Evolutionary conservation across 306 rosid genomes (phyloP).

Genomic region (Carpinus fangiana): DNA sequence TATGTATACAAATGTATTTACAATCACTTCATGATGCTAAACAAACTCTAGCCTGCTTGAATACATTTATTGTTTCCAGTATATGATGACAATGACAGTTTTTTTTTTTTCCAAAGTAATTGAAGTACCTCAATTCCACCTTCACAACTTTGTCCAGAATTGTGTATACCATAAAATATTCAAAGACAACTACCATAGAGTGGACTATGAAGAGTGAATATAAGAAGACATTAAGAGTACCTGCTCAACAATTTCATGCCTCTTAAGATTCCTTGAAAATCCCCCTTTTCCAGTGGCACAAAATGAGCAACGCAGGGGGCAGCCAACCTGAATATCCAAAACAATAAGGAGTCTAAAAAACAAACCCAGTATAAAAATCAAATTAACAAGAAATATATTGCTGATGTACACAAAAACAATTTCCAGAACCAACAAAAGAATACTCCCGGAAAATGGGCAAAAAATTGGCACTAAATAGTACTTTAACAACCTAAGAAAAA

Average conservation of each 20-base stretch:
- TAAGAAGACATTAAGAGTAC: constrained; percentile 36
- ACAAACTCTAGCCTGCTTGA: constrained; percentile 21
- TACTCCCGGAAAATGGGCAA: constrained; percentile 13
- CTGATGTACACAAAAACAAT: constrained; percentile 6
- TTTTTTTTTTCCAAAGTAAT: not conserved
- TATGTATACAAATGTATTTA: constrained; percentile 34
- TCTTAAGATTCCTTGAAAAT: constrained; percentile 78
- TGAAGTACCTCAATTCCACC: not conserved
- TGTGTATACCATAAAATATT: not conserved
- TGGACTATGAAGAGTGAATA: constrained; percentile 6
- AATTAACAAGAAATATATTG: constrained; percentile 1
- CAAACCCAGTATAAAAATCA: constrained; percentile 15
- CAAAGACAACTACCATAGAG: not conserved
- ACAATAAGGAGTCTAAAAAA: constrained; percentile 11
- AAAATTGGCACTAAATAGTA: constrained; percentile 14
- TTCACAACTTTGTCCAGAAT: not conserved
- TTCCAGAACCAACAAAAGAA: constrained; percentile 19
- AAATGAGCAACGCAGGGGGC: constrained; percentile 90
- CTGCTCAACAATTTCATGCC: constrained; percentile 95
- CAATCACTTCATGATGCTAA: not conserved
- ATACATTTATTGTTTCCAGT: constrained; percentile 21
- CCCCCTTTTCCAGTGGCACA: constrained; percentile 99
- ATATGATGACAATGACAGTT: not conserved
- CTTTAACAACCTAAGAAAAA: too few species aligned
- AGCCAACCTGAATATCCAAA: constrained; percentile 71